A percentile compares a stretch with the other conserved stretches of the same genome.
Conservation (phyloP, 768 basidiomycete species). For the Lactifluus pinguis region DNA sequence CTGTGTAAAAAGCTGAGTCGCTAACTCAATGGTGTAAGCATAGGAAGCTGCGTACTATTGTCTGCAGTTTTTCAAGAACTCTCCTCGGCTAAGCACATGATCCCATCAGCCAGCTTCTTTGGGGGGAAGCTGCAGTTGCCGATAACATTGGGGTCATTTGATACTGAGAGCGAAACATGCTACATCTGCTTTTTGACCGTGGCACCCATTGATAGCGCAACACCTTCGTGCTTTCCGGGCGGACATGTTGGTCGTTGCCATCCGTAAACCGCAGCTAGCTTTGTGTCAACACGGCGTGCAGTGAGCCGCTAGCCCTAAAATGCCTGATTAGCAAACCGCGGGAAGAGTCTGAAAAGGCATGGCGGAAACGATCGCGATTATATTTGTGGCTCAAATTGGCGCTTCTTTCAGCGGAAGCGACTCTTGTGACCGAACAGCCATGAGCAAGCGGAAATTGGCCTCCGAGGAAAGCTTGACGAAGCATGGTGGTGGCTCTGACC, state of each 20-base stretch:
- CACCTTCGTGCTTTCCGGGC: too few species aligned
- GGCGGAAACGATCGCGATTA: neutral
- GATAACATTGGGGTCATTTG: neutral
- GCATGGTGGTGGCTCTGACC: conserved; percentile 7
- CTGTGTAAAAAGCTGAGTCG: neutral
- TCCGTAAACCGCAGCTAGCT: neutral
- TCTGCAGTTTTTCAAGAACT: neutral
- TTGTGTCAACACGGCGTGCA: neutral
- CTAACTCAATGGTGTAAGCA: neutral
- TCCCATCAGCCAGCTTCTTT: neutral
- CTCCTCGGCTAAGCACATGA: neutral
- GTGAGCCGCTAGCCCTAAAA: neutral
- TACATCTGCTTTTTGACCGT: too few species aligned
- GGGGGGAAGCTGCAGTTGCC: neutral
- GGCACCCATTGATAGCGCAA: too few species aligned
- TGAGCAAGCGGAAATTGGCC: conserved; percentile 20
- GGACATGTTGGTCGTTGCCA: neutral
- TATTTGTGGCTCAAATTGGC: neutral
- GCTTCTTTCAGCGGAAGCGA: neutral
- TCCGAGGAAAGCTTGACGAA: conserved; percentile 7
- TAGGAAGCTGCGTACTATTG: neutral
- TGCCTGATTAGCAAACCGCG: neutral
- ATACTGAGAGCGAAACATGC: neutral
- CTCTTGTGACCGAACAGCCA: conserved; percentile 4
- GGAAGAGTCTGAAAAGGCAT: neutral